Conservation (phyloP, 2,329 filamentous ascomycete genomes). For the Arthrobotrys sphaeroides region DNA sequence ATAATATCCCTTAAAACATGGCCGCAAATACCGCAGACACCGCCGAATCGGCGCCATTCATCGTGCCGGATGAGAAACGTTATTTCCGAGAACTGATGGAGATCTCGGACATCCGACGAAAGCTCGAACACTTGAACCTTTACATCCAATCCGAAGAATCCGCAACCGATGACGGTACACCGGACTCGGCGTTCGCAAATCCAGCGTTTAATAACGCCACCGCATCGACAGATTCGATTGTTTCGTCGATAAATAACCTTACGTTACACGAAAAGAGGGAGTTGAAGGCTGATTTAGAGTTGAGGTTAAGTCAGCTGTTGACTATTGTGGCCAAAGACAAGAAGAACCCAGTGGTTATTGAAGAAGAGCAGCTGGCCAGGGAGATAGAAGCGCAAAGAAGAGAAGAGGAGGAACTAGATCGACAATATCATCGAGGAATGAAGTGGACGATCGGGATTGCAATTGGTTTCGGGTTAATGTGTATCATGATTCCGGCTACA, state of each 20-base stretch:
- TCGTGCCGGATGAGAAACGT: conserved; percentile 46
- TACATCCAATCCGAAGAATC: conserved; percentile 48
- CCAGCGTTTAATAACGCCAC: conserved; percentile 37
- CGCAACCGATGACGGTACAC: not conserved
- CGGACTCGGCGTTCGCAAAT: conserved; percentile 33
- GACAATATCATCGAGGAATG: conserved; percentile 44
- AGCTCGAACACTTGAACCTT: conserved; percentile 39
- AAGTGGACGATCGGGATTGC: conserved; percentile 52
- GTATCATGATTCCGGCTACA: conserved; percentile 47
- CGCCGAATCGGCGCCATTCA: conserved; percentile 49
- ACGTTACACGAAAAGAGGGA: conserved; percentile 47
- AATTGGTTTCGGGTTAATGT: conserved; percentile 39
- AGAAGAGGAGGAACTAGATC: conserved; percentile 32
- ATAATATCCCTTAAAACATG: conserved; percentile 3
- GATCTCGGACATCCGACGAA: conserved; percentile 36
- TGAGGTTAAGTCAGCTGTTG: conserved; percentile 43
- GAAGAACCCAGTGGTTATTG: conserved; percentile 42
- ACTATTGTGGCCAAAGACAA: conserved; percentile 46
- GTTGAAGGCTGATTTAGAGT: conserved; percentile 43
- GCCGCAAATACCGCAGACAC: conserved; percentile 33
- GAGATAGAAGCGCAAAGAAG: conserved; percentile 43
- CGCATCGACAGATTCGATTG: conserved; percentile 40
- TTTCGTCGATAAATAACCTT: conserved; percentile 38
- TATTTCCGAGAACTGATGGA: conserved; percentile 49
- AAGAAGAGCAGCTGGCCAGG: conserved; percentile 37